These are phyloP conservation scores for Tulasnella sp. DNA, from an alignment of 768 basidiomycete species.

Conservation along the genomic window DNA sequence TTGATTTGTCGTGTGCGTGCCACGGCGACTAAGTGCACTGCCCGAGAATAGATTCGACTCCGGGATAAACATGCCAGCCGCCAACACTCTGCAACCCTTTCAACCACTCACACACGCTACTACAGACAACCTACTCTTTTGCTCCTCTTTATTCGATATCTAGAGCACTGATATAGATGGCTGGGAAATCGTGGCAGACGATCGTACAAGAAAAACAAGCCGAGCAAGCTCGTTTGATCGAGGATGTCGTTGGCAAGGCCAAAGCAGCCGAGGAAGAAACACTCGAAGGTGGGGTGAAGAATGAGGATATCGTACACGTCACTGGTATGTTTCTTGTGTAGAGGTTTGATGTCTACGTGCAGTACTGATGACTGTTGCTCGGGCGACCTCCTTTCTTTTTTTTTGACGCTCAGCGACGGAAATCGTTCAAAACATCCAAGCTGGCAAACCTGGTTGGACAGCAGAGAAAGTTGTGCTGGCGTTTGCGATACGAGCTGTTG, in stretches of 20 bases:
- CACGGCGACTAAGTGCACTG: not conserved
- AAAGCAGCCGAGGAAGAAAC: not conserved
- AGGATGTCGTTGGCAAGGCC: not conserved
- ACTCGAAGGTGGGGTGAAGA: not conserved
- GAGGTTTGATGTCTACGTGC: not conserved
- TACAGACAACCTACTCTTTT: not conserved
- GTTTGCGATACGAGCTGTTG: slow-evolving; percentile 38
- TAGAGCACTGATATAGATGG: not conserved
- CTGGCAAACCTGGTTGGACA: slow-evolving; percentile 28
- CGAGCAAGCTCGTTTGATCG: not conserved
- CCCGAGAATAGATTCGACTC: not conserved
- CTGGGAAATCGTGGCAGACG: slow-evolving; percentile 3
- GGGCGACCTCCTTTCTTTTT: not conserved
- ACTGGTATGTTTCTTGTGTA: not conserved
- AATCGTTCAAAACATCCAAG: slow-evolving; percentile 27
- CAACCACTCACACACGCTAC: not conserved
- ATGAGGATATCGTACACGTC: not conserved
- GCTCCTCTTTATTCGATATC: not conserved
- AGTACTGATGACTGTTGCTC: not conserved
- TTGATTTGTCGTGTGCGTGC: no score
- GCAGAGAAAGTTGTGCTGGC: slow-evolving; percentile 39
- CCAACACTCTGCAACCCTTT: not conserved
- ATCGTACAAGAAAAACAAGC: slow-evolving; percentile 15
- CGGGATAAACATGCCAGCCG: not conserved
- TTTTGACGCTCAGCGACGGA: slow-evolving; percentile 17